A percentile compares a stretch with the other conserved stretches of the same genome.
Conservation (phyloP, 2,329 filamentous ascomycete genomes). For the Paraphoma chrysanthemicola region DNA sequence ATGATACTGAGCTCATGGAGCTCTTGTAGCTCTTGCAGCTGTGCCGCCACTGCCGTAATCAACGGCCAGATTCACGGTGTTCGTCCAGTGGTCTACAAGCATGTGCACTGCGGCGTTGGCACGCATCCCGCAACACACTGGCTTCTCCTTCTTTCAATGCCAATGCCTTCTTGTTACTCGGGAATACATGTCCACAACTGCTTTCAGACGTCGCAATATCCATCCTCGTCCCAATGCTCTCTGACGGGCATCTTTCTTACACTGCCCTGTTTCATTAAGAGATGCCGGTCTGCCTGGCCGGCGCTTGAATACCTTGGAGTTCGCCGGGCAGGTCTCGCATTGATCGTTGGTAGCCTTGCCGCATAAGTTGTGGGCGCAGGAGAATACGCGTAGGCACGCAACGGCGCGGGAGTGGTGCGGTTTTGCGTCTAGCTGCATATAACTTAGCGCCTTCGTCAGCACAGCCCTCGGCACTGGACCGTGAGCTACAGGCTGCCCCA, state of each 20-base stretch:
- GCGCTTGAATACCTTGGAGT: constrained; percentile 1
- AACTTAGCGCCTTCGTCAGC: constrained; percentile 1
- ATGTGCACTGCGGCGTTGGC: constrained; percentile 4
- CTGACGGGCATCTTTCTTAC: not conserved
- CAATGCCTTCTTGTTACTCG: constrained; percentile 2
- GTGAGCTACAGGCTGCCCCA: too few species aligned
- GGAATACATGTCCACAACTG: not conserved
- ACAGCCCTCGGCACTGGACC: constrained; percentile 2
- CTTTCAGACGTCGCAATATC: not conserved
- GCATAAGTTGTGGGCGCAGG: not conserved
- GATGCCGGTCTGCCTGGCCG: not conserved
- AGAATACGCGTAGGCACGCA: not conserved
- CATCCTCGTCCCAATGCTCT: not conserved
- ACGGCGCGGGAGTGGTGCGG: not conserved
- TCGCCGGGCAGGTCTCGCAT: not conserved
- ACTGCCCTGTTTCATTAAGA: constrained; percentile 1
- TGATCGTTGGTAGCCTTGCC: not conserved
- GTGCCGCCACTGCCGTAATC: too few species aligned
- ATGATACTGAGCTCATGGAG: too few species aligned
- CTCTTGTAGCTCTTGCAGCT: too few species aligned
- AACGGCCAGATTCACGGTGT: too few species aligned
- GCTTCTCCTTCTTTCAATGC: not conserved
- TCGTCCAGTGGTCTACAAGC: not conserved
- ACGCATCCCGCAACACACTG: constrained; percentile 2
- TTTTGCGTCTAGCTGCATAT: not conserved